Evolutionary conservation across 495 filamentous ascomycete genomes (phyloP), one percentile per base, ranked within the genome.

Genomic region (Penicillium diatomitis): DNA sequence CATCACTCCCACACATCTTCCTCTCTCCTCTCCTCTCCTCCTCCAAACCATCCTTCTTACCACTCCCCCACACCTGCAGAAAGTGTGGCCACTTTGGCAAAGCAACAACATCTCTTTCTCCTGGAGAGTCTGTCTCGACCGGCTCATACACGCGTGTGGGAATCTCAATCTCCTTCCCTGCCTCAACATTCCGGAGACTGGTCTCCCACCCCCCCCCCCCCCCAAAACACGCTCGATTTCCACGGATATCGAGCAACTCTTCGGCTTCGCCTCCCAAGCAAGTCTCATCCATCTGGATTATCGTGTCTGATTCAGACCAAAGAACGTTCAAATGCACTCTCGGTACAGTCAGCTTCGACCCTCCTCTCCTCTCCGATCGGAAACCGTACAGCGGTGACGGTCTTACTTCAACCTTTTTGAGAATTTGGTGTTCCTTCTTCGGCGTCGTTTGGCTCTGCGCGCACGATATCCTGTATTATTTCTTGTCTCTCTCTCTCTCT

Each of bases 391-490:
- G 50, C 69, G 71, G 67, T 74, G 71, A 72, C 69, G 64, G 65
- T 66, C 60, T 54, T 65, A 62, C 45, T 60, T 52, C 44, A 63
- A 46, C 50, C 27, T 31, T 55, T 44, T 48, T 52, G 51, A 48
- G 42, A 41, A 49, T 50, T 52, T 20, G 20, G 39, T 39, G 42
- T 40, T 53, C 46, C 37, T 49, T 47, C 37, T 51, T 58, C 66
- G 65, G 67, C 67, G 67, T 72, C 67, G 51, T 60, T 64, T 63
- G 60, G 61, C 56, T 69, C 47, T 66, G 50, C 61, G 59, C 67
- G 61, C 58, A 63, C 64, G 67, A 72, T 73, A 73, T 68, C 69
- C 68, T 73, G 71, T 74, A 74, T 66, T 69, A 70, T 74, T 72
- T 70, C 68, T 53, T 20, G 20, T n/a, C n/a, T n/a, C n/a, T n/a